These are phyloP conservation scores for Ophiostoma montium DNA, from an alignment of 2,329 filamentous ascomycete species.

Conservation along the genomic window DNA sequence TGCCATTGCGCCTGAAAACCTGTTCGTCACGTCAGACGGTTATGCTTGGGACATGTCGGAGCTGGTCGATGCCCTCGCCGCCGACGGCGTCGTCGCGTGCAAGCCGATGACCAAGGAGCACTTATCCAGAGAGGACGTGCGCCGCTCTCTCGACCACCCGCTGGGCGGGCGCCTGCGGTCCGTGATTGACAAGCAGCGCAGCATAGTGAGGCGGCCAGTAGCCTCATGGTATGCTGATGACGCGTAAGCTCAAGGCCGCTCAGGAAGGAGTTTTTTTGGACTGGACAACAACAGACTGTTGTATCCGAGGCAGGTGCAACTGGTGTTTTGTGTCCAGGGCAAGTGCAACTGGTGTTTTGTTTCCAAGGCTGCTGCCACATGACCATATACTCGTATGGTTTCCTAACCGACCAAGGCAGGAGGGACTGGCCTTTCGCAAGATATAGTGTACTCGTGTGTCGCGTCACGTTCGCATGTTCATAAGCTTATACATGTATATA, in stretches of 20 bases:
- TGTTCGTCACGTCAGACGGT: conserved; percentile 13
- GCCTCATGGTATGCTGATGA: too few species aligned
- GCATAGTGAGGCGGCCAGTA: too few species aligned
- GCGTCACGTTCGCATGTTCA: too few species aligned
- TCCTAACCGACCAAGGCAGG: too few species aligned
- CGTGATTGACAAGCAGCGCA: conserved; percentile 13
- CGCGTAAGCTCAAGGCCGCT: too few species aligned
- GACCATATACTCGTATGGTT: too few species aligned
- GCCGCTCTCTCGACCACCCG: conserved; percentile 16
- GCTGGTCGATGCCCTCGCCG: conserved; percentile 16
- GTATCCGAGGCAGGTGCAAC: not conserved
- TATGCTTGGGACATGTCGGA: conserved; percentile 31
- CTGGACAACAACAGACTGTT: too few species aligned
- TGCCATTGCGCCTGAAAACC: conserved; percentile 7
- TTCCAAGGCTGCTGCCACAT: not conserved
- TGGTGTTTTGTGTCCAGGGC: not conserved
- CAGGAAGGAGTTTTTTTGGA: too few species aligned
- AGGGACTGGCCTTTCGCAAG: too few species aligned
- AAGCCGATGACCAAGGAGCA: conserved; percentile 19
- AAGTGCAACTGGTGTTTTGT: not conserved
- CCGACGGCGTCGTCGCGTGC: conserved; percentile 18
- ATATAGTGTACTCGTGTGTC: too few species aligned
- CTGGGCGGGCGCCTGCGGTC: conserved; percentile 15
- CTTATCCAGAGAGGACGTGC: conserved; percentile 18
- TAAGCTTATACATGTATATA: not conserved